Evolutionary conservation across 2,329 filamentous ascomycete genomes (phyloP), one percentile per base, ranked within the genome.

Genomic region (Aspergillus fumigatus): DNA sequence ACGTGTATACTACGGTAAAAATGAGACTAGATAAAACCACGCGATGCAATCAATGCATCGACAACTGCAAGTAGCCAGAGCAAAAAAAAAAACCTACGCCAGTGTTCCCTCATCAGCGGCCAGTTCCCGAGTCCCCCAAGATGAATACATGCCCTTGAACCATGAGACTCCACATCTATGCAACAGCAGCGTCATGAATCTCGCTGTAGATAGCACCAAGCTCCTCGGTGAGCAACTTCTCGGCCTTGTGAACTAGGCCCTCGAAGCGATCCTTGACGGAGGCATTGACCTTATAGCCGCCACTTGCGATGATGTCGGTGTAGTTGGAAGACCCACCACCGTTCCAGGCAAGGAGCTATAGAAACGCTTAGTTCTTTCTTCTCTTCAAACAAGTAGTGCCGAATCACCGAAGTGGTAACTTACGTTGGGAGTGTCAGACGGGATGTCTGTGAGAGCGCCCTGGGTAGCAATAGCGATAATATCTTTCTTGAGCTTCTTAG

Each of bases 251-350:
- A 49, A 77, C 72, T 57, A 82, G 65, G 50, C 71, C 70, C 57
- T 73, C 70, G 53, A 74, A 70, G 61, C 72, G 72, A 48, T 68
- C 66, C 62, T 73, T 68, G 54, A 76, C 66, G 52, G 75, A 67
- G 35, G 50, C 32, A 65, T 76, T 71, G 47, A 72, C 81, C 66
- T 83, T 82, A 81, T 92, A 93, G 69, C 84, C 80, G 70, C 90
- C 89, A 67, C 85, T 81, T 67, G 85, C 79, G 62, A 96, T 77
- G 70, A 97, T 96, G 67, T 89, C 81, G 59, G 84, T 84, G 85
- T 90, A 97, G 88, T 99, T 96, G 80, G 84, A 87, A 73, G 85
- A 89, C 71, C 94, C 94, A 79, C 92, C 95, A 74, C 95, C 94
- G 85, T 99, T 99, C 93, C 92, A 99, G 76, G 93, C 93, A 61